Evolutionary conservation across 768 basidiomycete species (phyloP), one percentile per base, ranked within the genome.

Genomic region (Lentinula sp.): DNA sequence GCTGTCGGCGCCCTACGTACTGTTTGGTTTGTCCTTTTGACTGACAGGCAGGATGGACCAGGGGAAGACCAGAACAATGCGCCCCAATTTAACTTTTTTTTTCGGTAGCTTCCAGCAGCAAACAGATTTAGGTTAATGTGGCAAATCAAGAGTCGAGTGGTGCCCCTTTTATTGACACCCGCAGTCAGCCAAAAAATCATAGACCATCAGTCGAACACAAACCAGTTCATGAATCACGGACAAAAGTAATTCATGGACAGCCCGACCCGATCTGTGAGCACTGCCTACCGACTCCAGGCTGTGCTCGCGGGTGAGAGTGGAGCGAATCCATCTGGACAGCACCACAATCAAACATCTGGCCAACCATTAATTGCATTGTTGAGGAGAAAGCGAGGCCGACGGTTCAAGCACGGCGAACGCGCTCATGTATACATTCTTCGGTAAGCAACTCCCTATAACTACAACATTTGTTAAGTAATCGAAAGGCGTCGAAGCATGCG

Each of bases 191-290:
- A 10, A 16, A 23, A 32, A 46, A 43, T 54, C 53, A 39, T 54
- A 9, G 5, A 43, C 31, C 50, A 55, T 28, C n/a, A 45, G 43
- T 45, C 43, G n/a, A 45, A 31, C 50, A 32, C 56, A 57, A 58
- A 58, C 57, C 57, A 40, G 57, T 58, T 58, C 57, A 49, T 35
- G 13, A n/a, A 49, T 49, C 42, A 43, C 7, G 48, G 23, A 51
- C 13, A 9, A 51, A 28, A 21, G 13, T 16, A 16, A 35, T 32
- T 51, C 50, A 32, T 57, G 37, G 51, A 52, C 42, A 46, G 37
- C 43, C 42, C 31, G 57, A 49, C 40, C 45, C 46, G 55, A 56
- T 42, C 23, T 43, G 5, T 28, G 45, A 48, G n/a, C 45, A 48
- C 46, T 48, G 45, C 55, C 55, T 32, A 28, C 37, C 56, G 21